Conservation (phyloP, 306 rosid species). For the Chamaecrista fasciculata region DNA sequence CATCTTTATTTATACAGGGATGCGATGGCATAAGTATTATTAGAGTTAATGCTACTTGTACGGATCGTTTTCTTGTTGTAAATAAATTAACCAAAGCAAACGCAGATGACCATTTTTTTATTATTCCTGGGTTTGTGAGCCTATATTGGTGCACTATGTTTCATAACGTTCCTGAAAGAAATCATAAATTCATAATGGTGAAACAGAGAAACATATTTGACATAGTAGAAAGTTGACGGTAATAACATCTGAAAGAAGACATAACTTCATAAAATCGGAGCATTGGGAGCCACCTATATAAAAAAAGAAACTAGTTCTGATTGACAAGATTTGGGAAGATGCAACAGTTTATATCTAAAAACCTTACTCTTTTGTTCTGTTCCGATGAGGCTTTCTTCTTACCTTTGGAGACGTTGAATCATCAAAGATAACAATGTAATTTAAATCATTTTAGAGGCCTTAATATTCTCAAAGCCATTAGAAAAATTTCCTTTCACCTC, state of each 20-base stretch:
- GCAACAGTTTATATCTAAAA: background rate
- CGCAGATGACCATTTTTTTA: background rate
- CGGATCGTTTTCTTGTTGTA: no score
- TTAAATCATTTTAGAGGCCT: background rate
- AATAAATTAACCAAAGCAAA: background rate
- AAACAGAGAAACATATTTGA: background rate
- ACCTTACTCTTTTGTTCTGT: conserved; percentile 1
- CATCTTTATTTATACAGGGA: background rate
- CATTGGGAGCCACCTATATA: background rate
- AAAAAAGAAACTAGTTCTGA: no score
- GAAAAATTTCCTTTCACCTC: background rate
- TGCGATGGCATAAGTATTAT: background rate
- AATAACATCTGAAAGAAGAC: background rate
- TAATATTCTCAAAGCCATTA: background rate
- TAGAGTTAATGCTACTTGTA: no score
- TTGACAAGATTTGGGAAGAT: background rate
- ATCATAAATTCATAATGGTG: background rate
- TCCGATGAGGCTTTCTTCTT: background rate
- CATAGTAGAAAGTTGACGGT: background rate
- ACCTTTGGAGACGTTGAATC: background rate
- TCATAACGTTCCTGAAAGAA: background rate
- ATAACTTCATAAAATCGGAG: no score
- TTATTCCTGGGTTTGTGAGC: background rate
- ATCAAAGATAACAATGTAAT: background rate
- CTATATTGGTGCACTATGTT: background rate